Evolutionary conservation across 495 filamentous ascomycete species (phyloP), one percentile per base, ranked within the genome.

Genomic region (Aspergillus campestris): DNA sequence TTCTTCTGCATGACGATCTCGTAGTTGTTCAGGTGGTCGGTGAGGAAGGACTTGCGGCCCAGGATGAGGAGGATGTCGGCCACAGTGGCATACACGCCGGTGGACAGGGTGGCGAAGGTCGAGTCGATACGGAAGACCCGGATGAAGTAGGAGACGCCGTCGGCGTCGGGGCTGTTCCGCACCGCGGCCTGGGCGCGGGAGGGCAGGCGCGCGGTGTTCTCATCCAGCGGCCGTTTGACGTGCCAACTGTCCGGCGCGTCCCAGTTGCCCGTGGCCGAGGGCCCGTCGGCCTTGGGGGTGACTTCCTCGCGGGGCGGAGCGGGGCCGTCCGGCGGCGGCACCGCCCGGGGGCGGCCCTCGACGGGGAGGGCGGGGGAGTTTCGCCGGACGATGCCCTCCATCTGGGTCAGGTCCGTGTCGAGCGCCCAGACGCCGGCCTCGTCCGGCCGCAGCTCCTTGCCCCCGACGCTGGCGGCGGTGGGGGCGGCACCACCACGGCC

Each of bases 1-100:
- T 95, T 89, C 67, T 92, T 96, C 48, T 83, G 86, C 67, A 99
- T 77, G 6, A 99, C 82, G 44, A 99, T 90, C 55, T 95, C 87
- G 64, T 95, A 97, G 52, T 94, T 95, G 51, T 89, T 84, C 44
- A 94, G 58, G 44, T 87, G 84, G 52, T 95, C 94, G 38, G 87
- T 84, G 31, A 95, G 70, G 53, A 90, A 89, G 0, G 91, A 92
- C 65, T 96, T 97, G 62, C 84, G 87, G 29, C 89, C 84, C 44
- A 97, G 74, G 57, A 89, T 82, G 9, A 77, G 70, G 40, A 97
- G 79, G 18, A 97, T 80, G 34, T 97, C 92, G 10, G 75, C 64
- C 7, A 94, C 92, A 0, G 87, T 87, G 6, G 91, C 80, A 55
- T 87, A 86, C 48, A 97, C 64, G 12, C 78, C 71, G 54, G 86